Base-by-base conservation (phyloP, 2,329 filamentous ascomycete genomes). In the Mariannaea sp. region DNA sequence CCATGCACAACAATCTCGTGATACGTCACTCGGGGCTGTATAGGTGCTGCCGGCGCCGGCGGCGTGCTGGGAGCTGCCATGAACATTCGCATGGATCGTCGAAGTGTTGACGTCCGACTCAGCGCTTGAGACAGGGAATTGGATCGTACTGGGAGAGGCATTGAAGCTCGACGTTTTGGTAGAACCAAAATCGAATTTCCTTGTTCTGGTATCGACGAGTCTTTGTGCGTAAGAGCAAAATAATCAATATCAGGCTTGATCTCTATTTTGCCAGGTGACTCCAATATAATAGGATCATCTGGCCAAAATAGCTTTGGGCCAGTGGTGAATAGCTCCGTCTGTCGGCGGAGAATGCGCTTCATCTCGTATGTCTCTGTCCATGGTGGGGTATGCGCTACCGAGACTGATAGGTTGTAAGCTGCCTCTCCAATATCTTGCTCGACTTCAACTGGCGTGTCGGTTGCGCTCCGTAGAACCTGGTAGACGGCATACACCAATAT, bases 401-500 rank as follows among this genome's bases (percentile, higher is more conserved):
- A 73, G 0, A 80, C 72, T 29, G 75, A 72, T 16, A 83, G 66
- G 45, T 79, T 76, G 57, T 93, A 93, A 0, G 77, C 73, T 1
- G 83, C 77, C 12, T 75, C 75, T 1, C 78, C 74, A 1, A 76
- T 73, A 49, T 87, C 81, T 13, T 77, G 76, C 22, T 60, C 51
- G 2, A 90, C 84, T 61, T 89, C 83, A 5, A 74, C 67, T 0
- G 89, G 86, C 0, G 81, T 75, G 27, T 80, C 74, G 1, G 83
- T 86, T 30, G 85, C 84, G 47, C 82, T 83, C 8, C 81, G 79
- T 1, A 94, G 77, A n/a, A 85, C 86, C 67, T 94, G 90, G 51
- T 90, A 80, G 3, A 84, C 80, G 14, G 84, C 80, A 64, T 93
- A 93, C 6, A 93, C 80, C 29, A 92, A 68, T 24, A 92, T 82